Conservation (phyloP, 495 filamentous ascomycete species). For the Echria macrotheca region DNA sequence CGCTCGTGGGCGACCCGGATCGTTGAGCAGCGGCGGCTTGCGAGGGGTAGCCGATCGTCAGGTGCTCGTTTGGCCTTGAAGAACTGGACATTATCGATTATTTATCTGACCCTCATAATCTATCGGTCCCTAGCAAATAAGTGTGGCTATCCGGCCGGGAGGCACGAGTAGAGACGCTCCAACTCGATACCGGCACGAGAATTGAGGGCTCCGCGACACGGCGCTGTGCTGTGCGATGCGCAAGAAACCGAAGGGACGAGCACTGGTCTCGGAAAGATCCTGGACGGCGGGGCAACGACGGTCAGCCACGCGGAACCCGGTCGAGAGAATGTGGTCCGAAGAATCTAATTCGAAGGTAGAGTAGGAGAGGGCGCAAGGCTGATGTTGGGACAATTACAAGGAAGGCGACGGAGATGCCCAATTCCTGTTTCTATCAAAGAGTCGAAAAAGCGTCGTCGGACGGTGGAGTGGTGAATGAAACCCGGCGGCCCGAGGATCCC, state of each 20-base stretch:
- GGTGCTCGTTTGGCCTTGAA: conserved; percentile 70
- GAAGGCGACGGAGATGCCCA: conserved; percentile 11
- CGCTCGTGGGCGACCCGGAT: conserved; percentile 82
- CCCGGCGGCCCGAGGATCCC: conserved; percentile 2
- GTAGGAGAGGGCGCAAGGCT: conserved; percentile 4
- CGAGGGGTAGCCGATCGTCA: conserved; percentile 64
- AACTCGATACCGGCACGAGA: too few species aligned
- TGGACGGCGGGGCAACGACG: too few species aligned
- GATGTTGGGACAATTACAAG: conserved; percentile 22
- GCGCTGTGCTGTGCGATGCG: too few species aligned
- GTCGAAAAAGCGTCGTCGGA: conserved; percentile 13
- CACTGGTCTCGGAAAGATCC: too few species aligned
- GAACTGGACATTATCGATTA: conserved; percentile 93
- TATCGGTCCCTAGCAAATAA: conserved; percentile 13
- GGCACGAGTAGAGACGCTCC: conserved; percentile 3
- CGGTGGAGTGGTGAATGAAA: conserved; percentile 10
- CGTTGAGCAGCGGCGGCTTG: conserved; percentile 58
- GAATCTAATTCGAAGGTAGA: conserved; percentile 6
- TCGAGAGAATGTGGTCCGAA: conserved; percentile 20
- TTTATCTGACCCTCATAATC: conserved; percentile 43
- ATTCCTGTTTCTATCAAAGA: conserved; percentile 10
- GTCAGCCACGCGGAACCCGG: too few species aligned
- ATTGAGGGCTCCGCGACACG: too few species aligned
- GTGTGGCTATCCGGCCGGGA: conserved; percentile 8
- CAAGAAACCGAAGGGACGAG: too few species aligned